Evolutionary conservation across 441 rosid genomes (phyloP).

Genomic region (Isatis lusitanica): DNA sequence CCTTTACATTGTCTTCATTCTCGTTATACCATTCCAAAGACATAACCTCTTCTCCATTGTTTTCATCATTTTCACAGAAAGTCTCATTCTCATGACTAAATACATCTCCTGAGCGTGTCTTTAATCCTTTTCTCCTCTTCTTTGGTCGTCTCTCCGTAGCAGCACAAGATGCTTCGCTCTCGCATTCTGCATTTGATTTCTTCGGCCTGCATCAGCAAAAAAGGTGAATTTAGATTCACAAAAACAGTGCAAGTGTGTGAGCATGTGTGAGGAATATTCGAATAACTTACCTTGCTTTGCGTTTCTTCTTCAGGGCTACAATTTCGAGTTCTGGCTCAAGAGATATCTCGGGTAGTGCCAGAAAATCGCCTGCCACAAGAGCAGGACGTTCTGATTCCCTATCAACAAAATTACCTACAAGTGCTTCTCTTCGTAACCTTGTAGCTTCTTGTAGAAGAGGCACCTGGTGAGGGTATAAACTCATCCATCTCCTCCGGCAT

Average conservation of each 20-base stretch:
- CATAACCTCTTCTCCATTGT: constrained; percentile 18
- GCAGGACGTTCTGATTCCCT: constrained; percentile 77
- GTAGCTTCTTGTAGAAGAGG: constrained; percentile 60
- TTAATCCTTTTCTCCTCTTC: constrained; percentile 24
- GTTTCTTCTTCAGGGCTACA: constrained; percentile 36
- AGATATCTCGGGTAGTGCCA: constrained; percentile 39
- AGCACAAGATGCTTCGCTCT: constrained; percentile 28
- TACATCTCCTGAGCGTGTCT: not conserved
- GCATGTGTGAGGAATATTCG: not conserved
- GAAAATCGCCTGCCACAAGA: constrained; percentile 58
- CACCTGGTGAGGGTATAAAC: constrained; percentile 60
- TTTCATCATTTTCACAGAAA: constrained; percentile 22
- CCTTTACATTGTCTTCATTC: not conserved
- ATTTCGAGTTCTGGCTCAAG: constrained; percentile 38
- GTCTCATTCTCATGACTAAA: constrained; percentile 1
- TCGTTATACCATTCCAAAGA: constrained; percentile 13
- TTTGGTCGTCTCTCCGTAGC: constrained; percentile 30
- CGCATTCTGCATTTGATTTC: constrained; percentile 26
- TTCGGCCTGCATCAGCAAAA: constrained; percentile 34
- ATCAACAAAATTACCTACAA: constrained; percentile 79
- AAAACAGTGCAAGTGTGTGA: not conserved
- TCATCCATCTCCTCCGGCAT: constrained; percentile 88
- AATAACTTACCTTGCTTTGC: constrained; percentile 50
- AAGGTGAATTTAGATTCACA: constrained; percentile 4
- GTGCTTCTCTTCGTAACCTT: constrained; percentile 47